Conservation (phyloP, 2,329 filamentous ascomycete genomes). For the Leptographium procerum region DNA sequence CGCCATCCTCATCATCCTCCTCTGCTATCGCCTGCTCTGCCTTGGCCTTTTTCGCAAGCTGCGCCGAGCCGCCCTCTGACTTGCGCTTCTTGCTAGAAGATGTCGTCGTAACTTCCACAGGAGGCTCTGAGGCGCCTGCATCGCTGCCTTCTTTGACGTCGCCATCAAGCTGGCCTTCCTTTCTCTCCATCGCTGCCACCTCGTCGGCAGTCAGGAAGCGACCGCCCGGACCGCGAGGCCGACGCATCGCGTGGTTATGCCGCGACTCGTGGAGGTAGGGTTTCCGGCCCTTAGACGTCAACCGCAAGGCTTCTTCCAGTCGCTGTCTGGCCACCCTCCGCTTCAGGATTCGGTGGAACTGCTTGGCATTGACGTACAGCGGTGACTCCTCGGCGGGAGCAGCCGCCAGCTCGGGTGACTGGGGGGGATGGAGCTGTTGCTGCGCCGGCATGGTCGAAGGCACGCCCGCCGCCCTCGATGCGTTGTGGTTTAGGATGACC, state of each 20-base stretch:
- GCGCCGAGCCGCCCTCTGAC: constrained; percentile 36
- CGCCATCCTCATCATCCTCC: constrained; percentile 25
- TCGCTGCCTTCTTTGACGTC: constrained; percentile 25
- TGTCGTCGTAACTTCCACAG: not conserved
- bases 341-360: constrained; percentile 96
- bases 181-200: constrained; percentile 76
- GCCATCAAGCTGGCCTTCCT: constrained; percentile 31
- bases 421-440: constrained; percentile 55
- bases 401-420: constrained; percentile 70
- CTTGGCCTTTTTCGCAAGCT: constrained; percentile 43
- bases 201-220: constrained; percentile 95
- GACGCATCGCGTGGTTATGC: constrained; percentile 96
- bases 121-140: constrained; percentile 15
- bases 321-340: constrained; percentile 85
- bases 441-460: constrained; percentile 50
- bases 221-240: constrained; percentile 85
- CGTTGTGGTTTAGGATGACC: constrained; percentile 62
- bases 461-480: constrained; percentile 35
- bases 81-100: constrained; percentile 47
- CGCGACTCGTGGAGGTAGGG: constrained; percentile 95
- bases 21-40: constrained; percentile 28
- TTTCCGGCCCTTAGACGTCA: constrained; percentile 92
- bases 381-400: constrained; percentile 77
- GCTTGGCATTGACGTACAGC: constrained; percentile 95
- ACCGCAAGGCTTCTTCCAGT: constrained; percentile 79